A percentile compares a stretch with the other conserved stretches of the same genome.
Evolutionary conservation across 768 basidiomycete species (phyloP).

Genomic region (Brasilioporus rufonigricans): DNA sequence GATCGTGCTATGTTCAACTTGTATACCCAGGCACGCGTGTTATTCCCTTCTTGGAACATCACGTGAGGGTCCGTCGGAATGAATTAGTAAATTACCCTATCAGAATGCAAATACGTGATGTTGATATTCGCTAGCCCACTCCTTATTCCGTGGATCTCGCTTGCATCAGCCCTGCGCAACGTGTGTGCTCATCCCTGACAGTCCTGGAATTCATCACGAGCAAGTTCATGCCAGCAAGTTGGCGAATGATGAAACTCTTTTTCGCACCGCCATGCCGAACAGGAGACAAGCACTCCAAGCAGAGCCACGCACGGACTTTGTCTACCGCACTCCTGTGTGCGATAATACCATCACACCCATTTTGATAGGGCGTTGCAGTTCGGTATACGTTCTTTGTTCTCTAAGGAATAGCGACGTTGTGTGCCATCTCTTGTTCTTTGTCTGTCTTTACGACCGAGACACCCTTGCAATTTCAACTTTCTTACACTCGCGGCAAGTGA

Average conservation of each 20-base stretch:
- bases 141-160: slow-evolving; percentile 22
- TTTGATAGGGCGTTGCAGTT: slow-evolving; percentile 5
- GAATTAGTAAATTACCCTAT: slow-evolving; percentile 25
- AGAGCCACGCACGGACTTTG: slow-evolving; percentile 15
- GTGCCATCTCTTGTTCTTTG: slow-evolving; percentile 5
- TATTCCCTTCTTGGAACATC: slow-evolving; percentile 21
- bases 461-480: background rate
- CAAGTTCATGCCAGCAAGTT: background rate
- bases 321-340: background rate
- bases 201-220: slow-evolving; percentile 4
- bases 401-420: background rate
- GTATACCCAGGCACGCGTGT: slow-evolving; percentile 21
- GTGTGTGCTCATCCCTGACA: slow-evolving; percentile 10
- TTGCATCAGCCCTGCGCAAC: slow-evolving; percentile 18
- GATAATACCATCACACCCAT: slow-evolving; percentile 8
- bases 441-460: slow-evolving; percentile 14
- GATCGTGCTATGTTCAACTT: slow-evolving; percentile 22
- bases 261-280: slow-evolving; percentile 16
- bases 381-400: slow-evolving; percentile 12
- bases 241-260: slow-evolving; percentile 15
- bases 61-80: slow-evolving; percentile 17
- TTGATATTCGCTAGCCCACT: slow-evolving; percentile 18
- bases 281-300: background rate
- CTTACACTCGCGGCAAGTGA: slow-evolving; percentile 1
- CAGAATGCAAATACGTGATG: slow-evolving; percentile 26